Evolutionary conservation across 1,284 basidiomycete species (phyloP), one percentile per base, ranked within the genome.

Genomic region (Microbotryum silenes-acaulis): DNA sequence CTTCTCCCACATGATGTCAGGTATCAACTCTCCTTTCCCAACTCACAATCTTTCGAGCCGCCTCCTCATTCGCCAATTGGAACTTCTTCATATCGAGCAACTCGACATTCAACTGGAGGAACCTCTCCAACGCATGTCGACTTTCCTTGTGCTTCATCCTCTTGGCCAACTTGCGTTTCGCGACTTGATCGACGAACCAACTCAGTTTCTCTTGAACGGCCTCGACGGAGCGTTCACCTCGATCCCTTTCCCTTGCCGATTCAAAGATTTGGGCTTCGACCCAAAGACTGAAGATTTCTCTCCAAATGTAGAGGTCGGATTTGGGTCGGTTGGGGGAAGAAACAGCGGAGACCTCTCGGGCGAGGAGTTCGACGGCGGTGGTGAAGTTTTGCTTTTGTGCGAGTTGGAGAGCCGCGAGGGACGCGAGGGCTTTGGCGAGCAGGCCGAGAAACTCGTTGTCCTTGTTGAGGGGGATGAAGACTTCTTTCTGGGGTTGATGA

Each of bases 261-360:
- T 94, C 91, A 70, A 96, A 97, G 7, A 97, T 85, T 72, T 94
- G 87, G 2, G 84, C 78, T 69, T 97, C 91, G 56, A 89, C 79
- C 77, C 94, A 97, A 2, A 94, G 77, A 65, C 55, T 82, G 72
- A 97, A 96, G 42, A 97, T 87, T 75, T 91, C 85, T 37, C 93
- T 79, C 93, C 93, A 97, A 4, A 84, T 82, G 72, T 91, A 92
- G n/a, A 97, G 76, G 71, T 97, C 93, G 25, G 80, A 79, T 69
- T 80, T 80, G 10, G 72, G 76, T 16, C 72, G 68, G 9, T 44
- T 81, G 73, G 60, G 80, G 74, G 74, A 84, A 81, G 45, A 71
- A 37, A 72, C 71, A 6, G 61, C 21, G 44, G 73, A 27, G 81
- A 84, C 27, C 78, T 78, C 0, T 86, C 88, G 12, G 80, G 81